Evolutionary conservation across 2,329 filamentous ascomycete genomes (phyloP).

Genomic region (Parasarocladium wereldwijsianum): DNA sequence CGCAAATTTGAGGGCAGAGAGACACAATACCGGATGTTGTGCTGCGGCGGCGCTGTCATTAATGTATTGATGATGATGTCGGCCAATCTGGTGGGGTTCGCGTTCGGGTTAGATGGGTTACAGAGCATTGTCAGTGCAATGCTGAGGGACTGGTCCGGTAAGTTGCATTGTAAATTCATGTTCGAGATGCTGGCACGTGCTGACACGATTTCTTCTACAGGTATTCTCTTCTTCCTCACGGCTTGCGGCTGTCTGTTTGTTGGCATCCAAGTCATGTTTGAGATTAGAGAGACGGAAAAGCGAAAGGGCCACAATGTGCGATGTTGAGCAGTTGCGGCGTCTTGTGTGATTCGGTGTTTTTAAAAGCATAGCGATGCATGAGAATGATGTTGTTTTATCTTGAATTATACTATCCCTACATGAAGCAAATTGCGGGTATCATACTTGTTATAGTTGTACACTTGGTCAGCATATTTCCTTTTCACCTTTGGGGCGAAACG

Average conservation of each 20-base stretch:
- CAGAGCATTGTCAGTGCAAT: constrained; percentile 63
- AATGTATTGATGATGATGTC: constrained; percentile 93
- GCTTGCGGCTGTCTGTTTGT: constrained; percentile 69
- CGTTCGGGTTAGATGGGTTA: constrained; percentile 77
- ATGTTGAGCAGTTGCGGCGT: constrained; percentile 37
- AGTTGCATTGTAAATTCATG: constrained; percentile 9
- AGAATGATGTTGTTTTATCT: too few relatives aligned
- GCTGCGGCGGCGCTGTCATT: constrained; percentile 62
- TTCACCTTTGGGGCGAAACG: too few relatives aligned
- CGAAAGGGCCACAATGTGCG: constrained; percentile 70
- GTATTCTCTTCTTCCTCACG: constrained; percentile 55
- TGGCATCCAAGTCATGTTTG: constrained; percentile 90
- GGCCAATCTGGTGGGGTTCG: constrained; percentile 91
- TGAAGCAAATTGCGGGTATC: too few relatives aligned
- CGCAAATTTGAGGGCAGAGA: constrained; percentile 55
- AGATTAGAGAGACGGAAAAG: constrained; percentile 73
- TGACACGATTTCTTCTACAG: constrained; percentile 23
- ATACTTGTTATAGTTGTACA: too few relatives aligned
- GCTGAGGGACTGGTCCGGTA: constrained; percentile 57
- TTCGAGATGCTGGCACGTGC: neutral
- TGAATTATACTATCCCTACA: too few relatives aligned
- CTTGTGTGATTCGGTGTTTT: too few relatives aligned
- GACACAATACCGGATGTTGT: constrained; percentile 64
- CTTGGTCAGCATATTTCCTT: too few relatives aligned
- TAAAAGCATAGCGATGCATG: too few relatives aligned